A percentile compares a stretch with the other conserved stretches of the same genome.
These are phyloP conservation scores for Pulicaria dysenterica DNA, from an alignment of 129 eudicot species.

Conservation along the genomic window DNA sequence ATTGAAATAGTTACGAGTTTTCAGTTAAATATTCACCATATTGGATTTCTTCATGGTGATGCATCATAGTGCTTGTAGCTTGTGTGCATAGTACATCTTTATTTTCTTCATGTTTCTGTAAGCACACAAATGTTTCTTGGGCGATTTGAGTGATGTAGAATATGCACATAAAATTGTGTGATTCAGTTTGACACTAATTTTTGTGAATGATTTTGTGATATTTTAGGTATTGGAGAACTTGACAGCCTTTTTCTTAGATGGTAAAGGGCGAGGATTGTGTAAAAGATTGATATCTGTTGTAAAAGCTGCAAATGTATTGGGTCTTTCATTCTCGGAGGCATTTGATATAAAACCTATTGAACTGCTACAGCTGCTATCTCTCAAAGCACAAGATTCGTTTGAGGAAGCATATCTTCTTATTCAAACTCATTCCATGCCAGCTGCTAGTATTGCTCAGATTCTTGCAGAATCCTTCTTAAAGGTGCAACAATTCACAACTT, in stretches of 20 bases:
- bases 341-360: conserved; percentile 84
- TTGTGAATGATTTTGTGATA: conserved; percentile 16
- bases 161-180: not conserved
- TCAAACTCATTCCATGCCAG: conserved; percentile 89
- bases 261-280: conserved; percentile 88
- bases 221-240: conserved; percentile 73
- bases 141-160: conserved; percentile 1
- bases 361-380: conserved; percentile 84
- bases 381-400: conserved; percentile 96
- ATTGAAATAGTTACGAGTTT: no score
- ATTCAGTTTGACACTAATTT: conserved; percentile 19
- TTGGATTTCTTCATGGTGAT: not conserved
- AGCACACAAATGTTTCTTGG: not conserved
- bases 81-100: not conserved
- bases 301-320: conserved; percentile 88
- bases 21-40: no score
- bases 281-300: conserved; percentile 80
- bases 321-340: conserved; percentile 83
- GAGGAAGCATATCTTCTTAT: conserved; percentile 84
- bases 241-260: conserved; percentile 56
- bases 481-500: conserved; percentile 39
- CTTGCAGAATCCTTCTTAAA: conserved; percentile 93
- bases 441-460: conserved; percentile 87
- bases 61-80: not conserved
- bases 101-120: not conserved